Evolutionary conservation across 179 eudicot genomes (phyloP), one percentile per base, ranked within the genome.

Genomic region (Corrigiola litoralis): DNA sequence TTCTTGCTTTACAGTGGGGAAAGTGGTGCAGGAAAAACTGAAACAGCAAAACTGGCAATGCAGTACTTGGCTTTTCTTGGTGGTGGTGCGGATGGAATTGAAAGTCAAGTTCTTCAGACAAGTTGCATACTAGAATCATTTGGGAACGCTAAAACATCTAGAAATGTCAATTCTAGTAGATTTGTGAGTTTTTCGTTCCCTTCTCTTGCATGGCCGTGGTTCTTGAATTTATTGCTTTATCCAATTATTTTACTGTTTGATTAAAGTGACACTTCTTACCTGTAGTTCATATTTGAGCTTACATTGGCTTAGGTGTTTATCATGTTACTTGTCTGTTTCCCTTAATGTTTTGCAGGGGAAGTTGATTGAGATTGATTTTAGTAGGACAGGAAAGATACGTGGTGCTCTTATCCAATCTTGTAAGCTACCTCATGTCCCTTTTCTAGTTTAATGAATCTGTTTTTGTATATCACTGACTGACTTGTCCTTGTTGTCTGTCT

Each of bases 11-110:
- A 45, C 72, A 94, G 99, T 67, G 99, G 99, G 56, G 99, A 95
- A 80, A 95, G 97, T 82, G 99, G 99, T 70, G 85, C 99, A 71
- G 99, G 99, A 68, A 95, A 95, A 83, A 95, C 96, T 27, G 97
- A 90, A 77, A 90, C 95, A 56, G 95, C 95, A 59, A 90, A 90
- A 69, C 69, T 88, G 79, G 88, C 90, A 34, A 88, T 86, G 96
- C 95, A 85, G 75, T 95, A 91, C 74, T 72, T 95, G 72, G 95
- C 95, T 68, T 73, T 86, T 33, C 78, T 88, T 75, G 90, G 90
- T 66, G 96, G 90, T 69, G 88, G 90, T 63, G 77, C 83, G 66
- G 72, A 75, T 69, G 89, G 91, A 66, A 66, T 86, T 45, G 90
- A 85, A 70, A 64, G 61, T 42, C 82, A 86, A 77, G 77, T 95